These are phyloP conservation scores for Citrullus amarus DNA, from an alignment of 306 rosid species.

Conservation along the genomic window DNA sequence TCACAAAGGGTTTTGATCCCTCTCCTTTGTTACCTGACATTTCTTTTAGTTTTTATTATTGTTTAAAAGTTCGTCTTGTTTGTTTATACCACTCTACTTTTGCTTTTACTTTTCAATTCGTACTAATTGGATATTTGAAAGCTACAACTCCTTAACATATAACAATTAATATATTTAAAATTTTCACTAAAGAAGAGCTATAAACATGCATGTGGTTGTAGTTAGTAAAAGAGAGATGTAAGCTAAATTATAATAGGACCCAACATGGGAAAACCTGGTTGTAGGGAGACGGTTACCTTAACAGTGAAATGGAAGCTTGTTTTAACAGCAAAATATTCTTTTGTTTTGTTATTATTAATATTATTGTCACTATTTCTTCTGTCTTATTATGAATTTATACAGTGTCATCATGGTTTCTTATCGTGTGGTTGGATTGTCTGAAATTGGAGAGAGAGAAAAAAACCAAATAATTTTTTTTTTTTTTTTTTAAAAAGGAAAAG, in stretches of 20 bases:
- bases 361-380: background rate
- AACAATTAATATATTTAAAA: background rate
- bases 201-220: too few relatives aligned
- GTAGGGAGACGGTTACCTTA: background rate
- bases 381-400: background rate
- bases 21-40: background rate
- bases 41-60: background rate
- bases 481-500: background rate
- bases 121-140: background rate
- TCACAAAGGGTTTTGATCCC: background rate
- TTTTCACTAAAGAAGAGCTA: too few relatives aligned
- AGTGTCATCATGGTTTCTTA: conserved; percentile 2
- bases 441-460: background rate
- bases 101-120: background rate
- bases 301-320: background rate
- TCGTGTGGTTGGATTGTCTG: conserved; percentile 2
- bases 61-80: background rate
- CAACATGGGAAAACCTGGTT: background rate
- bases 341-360: background rate
- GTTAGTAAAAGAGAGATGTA: too few relatives aligned
- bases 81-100: background rate
- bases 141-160: background rate
- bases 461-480: background rate
- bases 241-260: background rate
- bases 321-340: background rate